These are phyloP conservation scores for Xylaria sp. DNA, from an alignment of 495 filamentous ascomycete species.

Conservation along the genomic window DNA sequence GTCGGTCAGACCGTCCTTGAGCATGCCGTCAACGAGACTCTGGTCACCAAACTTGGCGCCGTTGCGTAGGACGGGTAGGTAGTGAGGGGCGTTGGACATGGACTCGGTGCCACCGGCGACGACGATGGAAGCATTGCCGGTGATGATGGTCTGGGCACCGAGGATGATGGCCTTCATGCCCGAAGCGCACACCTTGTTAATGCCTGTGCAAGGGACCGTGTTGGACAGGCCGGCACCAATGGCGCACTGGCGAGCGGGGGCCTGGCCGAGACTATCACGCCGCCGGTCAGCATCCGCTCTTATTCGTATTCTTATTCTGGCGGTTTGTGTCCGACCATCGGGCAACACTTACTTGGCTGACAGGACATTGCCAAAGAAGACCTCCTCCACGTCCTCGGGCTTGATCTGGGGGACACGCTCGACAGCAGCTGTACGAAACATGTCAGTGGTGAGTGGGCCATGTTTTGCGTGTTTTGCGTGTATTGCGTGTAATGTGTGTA, in stretches of 20 bases:
- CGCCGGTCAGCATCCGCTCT: slow-evolving; percentile 30
- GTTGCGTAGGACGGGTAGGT: slow-evolving; percentile 80
- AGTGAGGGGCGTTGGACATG: slow-evolving; percentile 98
- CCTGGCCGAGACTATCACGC: slow-evolving; percentile 82
- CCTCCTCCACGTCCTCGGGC: slow-evolving; percentile 86
- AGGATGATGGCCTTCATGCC: slow-evolving; percentile 92
- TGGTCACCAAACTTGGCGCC: slow-evolving; percentile 92
- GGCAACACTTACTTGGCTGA: slow-evolving; percentile 84
- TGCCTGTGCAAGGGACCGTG: slow-evolving; percentile 82
- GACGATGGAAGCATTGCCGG: slow-evolving; percentile 86
- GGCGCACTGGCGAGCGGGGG: slow-evolving; percentile 93
- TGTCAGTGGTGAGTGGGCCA: slow-evolving; percentile 20
- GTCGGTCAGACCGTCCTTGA: slow-evolving; percentile 91
- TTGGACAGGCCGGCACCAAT: slow-evolving; percentile 83
- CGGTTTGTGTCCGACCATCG: background rate
- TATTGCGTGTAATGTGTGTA: too few relatives aligned
- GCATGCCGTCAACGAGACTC: slow-evolving; percentile 83
- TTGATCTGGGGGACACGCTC: slow-evolving; percentile 85
- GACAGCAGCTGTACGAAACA: slow-evolving; percentile 69
- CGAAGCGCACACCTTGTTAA: slow-evolving; percentile 99
- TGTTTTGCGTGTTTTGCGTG: too few relatives aligned
- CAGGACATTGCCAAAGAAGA: slow-evolving; percentile 97
- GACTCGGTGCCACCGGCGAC: slow-evolving; percentile 94
- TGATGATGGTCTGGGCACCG: slow-evolving; percentile 95
- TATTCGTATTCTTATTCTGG: slow-evolving; percentile 8